These are phyloP conservation scores for Fusarium mangiferae DNA, from an alignment of 2,329 filamentous ascomycete species.

Conservation along the genomic window DNA sequence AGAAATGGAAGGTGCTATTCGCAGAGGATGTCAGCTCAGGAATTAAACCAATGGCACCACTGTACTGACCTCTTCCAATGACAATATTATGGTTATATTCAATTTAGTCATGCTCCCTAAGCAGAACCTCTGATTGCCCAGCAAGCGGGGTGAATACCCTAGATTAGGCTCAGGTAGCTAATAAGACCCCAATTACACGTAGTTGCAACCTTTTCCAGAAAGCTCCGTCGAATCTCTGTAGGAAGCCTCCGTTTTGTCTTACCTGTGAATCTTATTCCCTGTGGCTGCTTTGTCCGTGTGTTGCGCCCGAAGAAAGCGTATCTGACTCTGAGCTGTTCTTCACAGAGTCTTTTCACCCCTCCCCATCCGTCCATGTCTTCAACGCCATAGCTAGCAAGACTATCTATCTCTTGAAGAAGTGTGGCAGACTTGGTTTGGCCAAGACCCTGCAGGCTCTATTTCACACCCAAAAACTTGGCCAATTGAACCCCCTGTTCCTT, in stretches of 20 bases:
- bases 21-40: accelerated
- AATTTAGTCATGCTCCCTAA: neutral
- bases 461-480: too few relatives aligned
- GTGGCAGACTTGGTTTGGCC: too few relatives aligned
- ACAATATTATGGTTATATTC: accelerated
- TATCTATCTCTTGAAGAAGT: neutral
- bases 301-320: neutral
- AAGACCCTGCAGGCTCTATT: too few relatives aligned
- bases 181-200: too few relatives aligned
- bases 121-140: neutral
- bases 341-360: accelerated
- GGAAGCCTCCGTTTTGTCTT: neutral
- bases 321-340: neutral
- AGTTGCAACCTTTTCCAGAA: too few relatives aligned
- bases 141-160: too few relatives aligned
- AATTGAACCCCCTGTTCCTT: too few relatives aligned
- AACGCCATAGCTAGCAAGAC: accelerated
- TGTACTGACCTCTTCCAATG: too few relatives aligned
- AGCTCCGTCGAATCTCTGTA: too few relatives aligned
- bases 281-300: accelerated
- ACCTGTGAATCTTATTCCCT: too few relatives aligned
- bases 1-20: neutral
- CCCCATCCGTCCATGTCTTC: neutral
- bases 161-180: too few relatives aligned
- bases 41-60: neutral